Conservation (phyloP, 2,329 filamentous ascomycete species). For the Chrysosporium keratinophilum region DNA sequence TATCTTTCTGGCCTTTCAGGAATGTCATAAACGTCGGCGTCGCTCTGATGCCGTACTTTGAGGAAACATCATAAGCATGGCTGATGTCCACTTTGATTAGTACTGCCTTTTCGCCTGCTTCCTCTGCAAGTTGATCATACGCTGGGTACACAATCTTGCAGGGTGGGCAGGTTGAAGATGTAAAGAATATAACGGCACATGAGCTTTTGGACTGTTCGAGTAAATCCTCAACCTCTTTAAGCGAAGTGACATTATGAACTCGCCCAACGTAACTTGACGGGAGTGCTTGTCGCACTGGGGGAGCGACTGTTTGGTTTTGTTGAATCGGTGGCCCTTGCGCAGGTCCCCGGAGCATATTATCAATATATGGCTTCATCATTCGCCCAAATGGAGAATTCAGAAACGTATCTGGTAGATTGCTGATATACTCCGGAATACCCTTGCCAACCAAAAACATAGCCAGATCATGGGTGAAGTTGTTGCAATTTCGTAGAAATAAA, state of each 20-base stretch:
- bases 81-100: slow-evolving; percentile 79
- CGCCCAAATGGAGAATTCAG: slow-evolving; percentile 77
- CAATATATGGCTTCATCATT: slow-evolving; percentile 71
- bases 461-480: slow-evolving; percentile 93
- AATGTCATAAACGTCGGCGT: slow-evolving; percentile 89
- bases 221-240: slow-evolving; percentile 51
- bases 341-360: slow-evolving; percentile 52
- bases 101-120: slow-evolving; percentile 55
- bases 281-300: slow-evolving; percentile 13
- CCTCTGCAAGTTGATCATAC: slow-evolving; percentile 68
- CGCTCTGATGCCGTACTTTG: slow-evolving; percentile 57
- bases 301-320: slow-evolving; percentile 14
- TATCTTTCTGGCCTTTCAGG: slow-evolving; percentile 61
- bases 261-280: slow-evolving; percentile 26
- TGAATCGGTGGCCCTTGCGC: slow-evolving; percentile 44
- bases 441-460: slow-evolving; percentile 79
- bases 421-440: slow-evolving; percentile 79
- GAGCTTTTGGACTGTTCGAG: slow-evolving; percentile 52
- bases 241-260: slow-evolving; percentile 53
- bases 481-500: slow-evolving; percentile 85
- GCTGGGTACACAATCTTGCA: slow-evolving; percentile 74
- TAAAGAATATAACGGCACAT: slow-evolving; percentile 83
- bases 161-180: slow-evolving; percentile 72
- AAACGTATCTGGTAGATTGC: slow-evolving; percentile 72
- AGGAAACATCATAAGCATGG: slow-evolving; percentile 52